Conservation (phyloP, 352 stramenopile species). For the Phytopythium oedochilum region DNA sequence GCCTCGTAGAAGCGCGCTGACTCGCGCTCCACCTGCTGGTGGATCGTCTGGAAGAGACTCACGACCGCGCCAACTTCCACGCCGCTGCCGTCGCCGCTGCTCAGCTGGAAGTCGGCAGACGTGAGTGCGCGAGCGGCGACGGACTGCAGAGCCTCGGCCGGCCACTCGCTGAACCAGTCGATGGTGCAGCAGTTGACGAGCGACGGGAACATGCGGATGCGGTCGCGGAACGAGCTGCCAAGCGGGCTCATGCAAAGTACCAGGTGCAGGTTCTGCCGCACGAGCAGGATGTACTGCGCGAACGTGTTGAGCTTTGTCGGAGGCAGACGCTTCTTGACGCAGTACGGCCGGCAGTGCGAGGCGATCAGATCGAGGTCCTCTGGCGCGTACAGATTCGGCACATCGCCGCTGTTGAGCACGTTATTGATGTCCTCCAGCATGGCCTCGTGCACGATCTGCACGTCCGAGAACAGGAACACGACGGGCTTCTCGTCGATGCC, state of each 20-base stretch:
- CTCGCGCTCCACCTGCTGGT: constrained; percentile 85
- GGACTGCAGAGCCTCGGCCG: constrained; percentile 77
- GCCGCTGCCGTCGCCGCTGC: constrained; percentile 11
- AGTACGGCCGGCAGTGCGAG: constrained; percentile 88
- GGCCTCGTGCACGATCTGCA: constrained; percentile 93
- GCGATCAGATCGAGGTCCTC: constrained; percentile 93
- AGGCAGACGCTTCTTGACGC: constrained; percentile 85
- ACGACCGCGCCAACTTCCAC: constrained; percentile 50
- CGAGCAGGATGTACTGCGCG: constrained; percentile 90
- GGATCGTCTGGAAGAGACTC: constrained; percentile 83
- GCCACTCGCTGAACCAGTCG: constrained; percentile 89
- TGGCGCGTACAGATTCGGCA: constrained; percentile 91
- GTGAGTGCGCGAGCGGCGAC: constrained; percentile 51
- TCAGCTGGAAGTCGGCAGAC: constrained; percentile 64
- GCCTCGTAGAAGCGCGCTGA: constrained; percentile 86
- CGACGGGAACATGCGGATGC: constrained; percentile 85
- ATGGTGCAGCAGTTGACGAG: constrained; percentile 87
- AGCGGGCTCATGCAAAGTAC: constrained; percentile 89
- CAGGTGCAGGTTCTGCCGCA: constrained; percentile 90
- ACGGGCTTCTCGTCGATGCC: constrained; percentile 90
- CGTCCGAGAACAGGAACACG: constrained; percentile 93
- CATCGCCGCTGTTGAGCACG: constrained; percentile 93
- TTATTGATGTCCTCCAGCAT: constrained; percentile 96
- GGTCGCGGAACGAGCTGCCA: constrained; percentile 73
- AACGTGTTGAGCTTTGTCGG: constrained; percentile 95